Base-by-base conservation (phyloP, 495 filamentous ascomycete genomes). In the Penicillium cinerascens region DNA sequence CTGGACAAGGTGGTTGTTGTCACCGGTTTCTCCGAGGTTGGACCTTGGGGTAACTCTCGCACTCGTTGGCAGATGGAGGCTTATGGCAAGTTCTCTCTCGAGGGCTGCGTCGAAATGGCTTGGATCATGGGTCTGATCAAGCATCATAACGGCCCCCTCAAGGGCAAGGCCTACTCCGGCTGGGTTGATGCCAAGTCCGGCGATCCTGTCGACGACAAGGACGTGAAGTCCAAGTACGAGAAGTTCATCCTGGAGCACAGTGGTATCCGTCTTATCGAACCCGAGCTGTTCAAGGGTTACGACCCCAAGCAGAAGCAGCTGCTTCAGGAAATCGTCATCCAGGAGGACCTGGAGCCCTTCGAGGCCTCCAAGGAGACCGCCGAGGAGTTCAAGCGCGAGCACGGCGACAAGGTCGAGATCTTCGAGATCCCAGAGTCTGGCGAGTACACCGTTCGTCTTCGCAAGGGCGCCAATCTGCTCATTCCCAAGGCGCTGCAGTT, bases 101-200 rank as follows among this genome's bases (percentile, higher is more conserved):
- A 97, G 71, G 93, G 93, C 16, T 97, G 93, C 64, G 87, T 99
- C 51, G 93, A 99, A 72, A 97, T 99, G 93, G 91, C 93, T 26
- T 99, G 93, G 93, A 89, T 99, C 65, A 99, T 97, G 93, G 95
- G 95, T 50, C 85, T 97, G 51, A 97, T 99, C 72, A 95, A 88
- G 75, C 95, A 99, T 67, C 89, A 96, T 75, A 97, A 97, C 57
- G 95, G 93, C n/a, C 89, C 91, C 7, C 85, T 99, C 66, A 97
- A 97, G 74, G 93, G 95, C 66, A 87, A 96, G 76, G 84, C 86
- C 38, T 97, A 99, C 72, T 89, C 93, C 43, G 93, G 93, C 49
- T 99, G 93, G 93, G 91, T 97, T 48, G 93, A 99, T 63, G 81
- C 81, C 53, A 97, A 97, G 82, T 85, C 88, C 38, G 86, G 89